phyloP scores from a whole-genome alignment of 2,329 filamentous ascomycete genomes.

The Fusarium sp. region DNA sequence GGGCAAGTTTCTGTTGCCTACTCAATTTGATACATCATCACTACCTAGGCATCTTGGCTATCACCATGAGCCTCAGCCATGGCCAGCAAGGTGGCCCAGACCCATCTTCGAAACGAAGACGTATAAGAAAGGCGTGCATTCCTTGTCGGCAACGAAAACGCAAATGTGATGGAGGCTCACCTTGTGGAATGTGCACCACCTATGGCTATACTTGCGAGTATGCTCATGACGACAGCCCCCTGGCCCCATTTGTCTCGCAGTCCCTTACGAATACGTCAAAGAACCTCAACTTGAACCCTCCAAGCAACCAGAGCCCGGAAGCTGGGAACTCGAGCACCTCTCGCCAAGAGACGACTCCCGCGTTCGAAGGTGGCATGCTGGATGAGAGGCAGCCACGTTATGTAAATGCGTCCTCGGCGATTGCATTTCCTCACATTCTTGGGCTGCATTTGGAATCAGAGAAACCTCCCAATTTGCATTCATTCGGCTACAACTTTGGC shows the following conservation, averaged over 20 bases:
- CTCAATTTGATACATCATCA: background rate
- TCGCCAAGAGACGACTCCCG: background rate
- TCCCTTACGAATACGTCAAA: background rate
- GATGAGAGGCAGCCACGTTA: conserved; percentile 34
- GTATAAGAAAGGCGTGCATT: conserved; percentile 37
- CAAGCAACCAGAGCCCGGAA: background rate
- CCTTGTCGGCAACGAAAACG: conserved; percentile 41
- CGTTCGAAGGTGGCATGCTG: conserved; percentile 27
- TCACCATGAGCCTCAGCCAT: background rate
- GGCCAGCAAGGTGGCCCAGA: background rate
- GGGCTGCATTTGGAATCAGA: conserved; percentile 28
- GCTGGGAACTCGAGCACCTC: conserved; percentile 3
- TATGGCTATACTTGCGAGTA: conserved; percentile 40
- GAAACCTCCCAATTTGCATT: conserved; percentile 30
- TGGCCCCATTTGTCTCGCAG: conserved; percentile 4
- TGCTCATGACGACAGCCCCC: conserved; percentile 8
- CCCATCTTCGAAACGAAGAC: background rate
- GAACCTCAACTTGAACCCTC: background rate
- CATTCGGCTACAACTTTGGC: conserved; percentile 40
- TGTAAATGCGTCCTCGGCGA: conserved; percentile 32
- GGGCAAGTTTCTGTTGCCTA: too few relatives aligned
- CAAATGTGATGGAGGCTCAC: conserved; percentile 38
- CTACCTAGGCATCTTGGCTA: background rate
- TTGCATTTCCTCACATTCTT: conserved; percentile 39
- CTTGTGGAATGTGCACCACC: conserved; percentile 37